phyloP scores from a whole-genome alignment of 495 filamentous ascomycete species.

The Aspergillus heteromorphus region DNA sequence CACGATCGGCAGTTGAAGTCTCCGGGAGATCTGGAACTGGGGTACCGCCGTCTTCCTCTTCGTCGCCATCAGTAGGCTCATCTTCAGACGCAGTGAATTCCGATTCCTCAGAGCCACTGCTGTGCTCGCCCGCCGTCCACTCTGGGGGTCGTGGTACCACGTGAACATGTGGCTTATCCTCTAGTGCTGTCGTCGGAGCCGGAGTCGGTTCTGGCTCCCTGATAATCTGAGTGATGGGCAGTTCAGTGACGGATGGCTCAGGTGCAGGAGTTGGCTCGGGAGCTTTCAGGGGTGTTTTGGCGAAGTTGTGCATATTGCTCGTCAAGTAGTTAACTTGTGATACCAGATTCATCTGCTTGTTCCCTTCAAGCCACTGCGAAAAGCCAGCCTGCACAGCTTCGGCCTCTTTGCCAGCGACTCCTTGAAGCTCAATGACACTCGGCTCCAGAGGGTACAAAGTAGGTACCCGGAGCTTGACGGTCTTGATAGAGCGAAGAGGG shows the following conservation, averaged over 20 bases:
- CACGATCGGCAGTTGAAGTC: constrained; percentile 41
- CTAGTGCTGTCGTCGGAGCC: constrained; percentile 12
- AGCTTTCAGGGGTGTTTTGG: constrained; percentile 41
- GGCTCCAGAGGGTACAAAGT: constrained; percentile 66
- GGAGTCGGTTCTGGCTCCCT: constrained; percentile 1
- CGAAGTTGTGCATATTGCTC: constrained; percentile 67
- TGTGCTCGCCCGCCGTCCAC: constrained; percentile 52
- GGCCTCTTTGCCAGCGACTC: constrained; percentile 55
- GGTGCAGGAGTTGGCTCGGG: constrained; percentile 17
- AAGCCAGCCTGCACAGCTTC: constrained; percentile 62
- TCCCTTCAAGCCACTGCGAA: constrained; percentile 47
- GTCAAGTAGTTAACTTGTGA: constrained; percentile 72
- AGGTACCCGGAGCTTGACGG: constrained; percentile 66
- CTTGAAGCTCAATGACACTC: constrained; percentile 60
- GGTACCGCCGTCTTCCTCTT: constrained; percentile 43
- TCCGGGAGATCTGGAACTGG: constrained; percentile 27
- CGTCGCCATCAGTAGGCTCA: constrained; percentile 43
- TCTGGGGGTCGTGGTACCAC: constrained; percentile 79
- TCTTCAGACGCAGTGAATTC: constrained; percentile 38
- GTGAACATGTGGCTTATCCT: constrained; percentile 60
- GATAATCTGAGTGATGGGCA: neutral
- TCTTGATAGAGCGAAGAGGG: constrained; percentile 57
- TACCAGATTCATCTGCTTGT: constrained; percentile 59
- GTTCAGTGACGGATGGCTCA: constrained; percentile 6
- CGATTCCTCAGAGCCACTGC: constrained; percentile 31